Base-by-base conservation (phyloP, 148 eudicot genomes). In the Drosera capensis region DNA sequence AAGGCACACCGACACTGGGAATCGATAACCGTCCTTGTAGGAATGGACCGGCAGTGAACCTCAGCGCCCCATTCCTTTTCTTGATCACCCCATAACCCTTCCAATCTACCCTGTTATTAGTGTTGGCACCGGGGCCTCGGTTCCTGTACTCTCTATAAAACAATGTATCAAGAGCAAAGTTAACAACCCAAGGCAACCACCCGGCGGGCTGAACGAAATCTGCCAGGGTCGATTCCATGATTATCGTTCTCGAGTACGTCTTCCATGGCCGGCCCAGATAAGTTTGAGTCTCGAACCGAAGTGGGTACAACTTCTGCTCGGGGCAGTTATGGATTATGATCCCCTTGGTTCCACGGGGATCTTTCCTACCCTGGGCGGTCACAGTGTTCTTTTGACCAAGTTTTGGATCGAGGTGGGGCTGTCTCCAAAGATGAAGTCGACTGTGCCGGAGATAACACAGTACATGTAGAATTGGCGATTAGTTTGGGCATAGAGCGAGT, bases 261-360 rank as follows among this genome's bases (percentile, higher is more conserved):
- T 80, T 85, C 95, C 86, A 80, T 1, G 95, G 92, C 3, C 83
- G 57, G 0, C 95, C 95, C 17, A 85, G 42, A 40, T 25, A 80
- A 0, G 80, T 67, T 0, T 50, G 69, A 8, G 67, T 52, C 20
- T 65, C 5, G 53, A 74, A 65, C 17, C 82, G 54, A 0, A 22
- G n/a, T 0, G 77, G 70, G 19, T 28, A 61, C 0, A 83, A 42
- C 13, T 23, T 25, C 19, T 46, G 56, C n/a, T 85, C 95, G 0
- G 90, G 80, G 48, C 80, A 77, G 41, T 78, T 78, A 0, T 85
- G 95, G 34, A 85, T 75, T 0, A 86, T 72, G 0, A 77, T 28
- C 0, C 84, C 90, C 0, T 77, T 74, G 0, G 55, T 12, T 2
- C 67, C 72, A 0, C 52, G 59, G 0, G 3, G 9, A n/a, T 61